A percentile compares a stretch with the other conserved stretches of the same genome.
These are phyloP conservation scores for Agapanthus africanus DNA, from an alignment of 106 monocot genomes.

Conservation along the genomic window DNA sequence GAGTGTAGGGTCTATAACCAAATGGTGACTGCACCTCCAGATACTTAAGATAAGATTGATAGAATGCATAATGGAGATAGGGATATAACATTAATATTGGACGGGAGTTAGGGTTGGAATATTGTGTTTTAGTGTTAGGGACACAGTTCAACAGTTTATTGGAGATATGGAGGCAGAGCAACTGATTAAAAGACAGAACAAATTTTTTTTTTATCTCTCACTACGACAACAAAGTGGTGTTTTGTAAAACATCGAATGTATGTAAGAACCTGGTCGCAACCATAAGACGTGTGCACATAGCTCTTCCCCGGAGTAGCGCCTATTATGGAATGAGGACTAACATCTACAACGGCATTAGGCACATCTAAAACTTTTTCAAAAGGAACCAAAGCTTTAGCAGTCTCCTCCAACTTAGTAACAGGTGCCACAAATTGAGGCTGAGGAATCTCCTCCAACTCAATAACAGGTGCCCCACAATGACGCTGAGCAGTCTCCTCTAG, in stretches of 20 bases:
- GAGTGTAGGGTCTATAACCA: too few species aligned
- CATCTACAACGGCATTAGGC: background rate
- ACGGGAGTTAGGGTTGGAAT: background rate
- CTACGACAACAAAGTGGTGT: background rate
- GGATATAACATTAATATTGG: background rate
- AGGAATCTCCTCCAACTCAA: background rate
- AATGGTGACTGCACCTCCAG: background rate
- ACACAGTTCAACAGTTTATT: too few species aligned
- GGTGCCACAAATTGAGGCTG: background rate
- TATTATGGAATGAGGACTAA: background rate
- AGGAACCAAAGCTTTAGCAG: background rate
- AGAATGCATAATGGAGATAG: too few species aligned
- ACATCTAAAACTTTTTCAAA: background rate
- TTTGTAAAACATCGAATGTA: background rate
- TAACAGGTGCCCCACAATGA: background rate
- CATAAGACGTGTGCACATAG: background rate
- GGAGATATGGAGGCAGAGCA: background rate
- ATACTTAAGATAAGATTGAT: background rate
- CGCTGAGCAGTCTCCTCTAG: too few species aligned
- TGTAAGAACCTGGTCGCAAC: background rate
- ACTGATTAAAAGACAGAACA: background rate
- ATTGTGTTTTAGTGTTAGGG: background rate
- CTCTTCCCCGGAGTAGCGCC: background rate
- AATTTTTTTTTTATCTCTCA: too few species aligned
- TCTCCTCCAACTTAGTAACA: background rate